Evolutionary conservation across 2,329 filamentous ascomycete species (phyloP).

Genomic region (Aspergillus floridensis): DNA sequence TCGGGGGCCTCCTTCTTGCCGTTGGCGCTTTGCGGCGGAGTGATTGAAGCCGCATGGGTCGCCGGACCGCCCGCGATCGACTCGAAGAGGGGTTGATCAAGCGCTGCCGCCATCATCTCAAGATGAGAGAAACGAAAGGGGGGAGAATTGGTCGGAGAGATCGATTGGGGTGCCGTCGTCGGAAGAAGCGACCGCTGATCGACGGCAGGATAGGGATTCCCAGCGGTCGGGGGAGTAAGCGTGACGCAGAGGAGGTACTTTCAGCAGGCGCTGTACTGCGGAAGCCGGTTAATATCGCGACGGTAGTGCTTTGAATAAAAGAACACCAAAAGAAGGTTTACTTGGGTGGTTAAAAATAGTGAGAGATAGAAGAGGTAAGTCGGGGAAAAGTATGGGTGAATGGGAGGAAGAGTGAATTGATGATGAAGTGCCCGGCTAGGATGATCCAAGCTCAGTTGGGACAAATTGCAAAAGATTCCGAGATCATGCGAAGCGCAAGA

Average conservation of each 20-base stretch:
- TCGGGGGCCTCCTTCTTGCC: conserved; percentile 45
- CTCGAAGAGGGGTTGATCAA: conserved; percentile 32
- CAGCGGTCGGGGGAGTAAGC: conserved; percentile 41
- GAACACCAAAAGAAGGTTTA: not conserved
- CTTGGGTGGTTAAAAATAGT: not conserved
- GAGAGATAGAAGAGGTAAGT: not conserved
- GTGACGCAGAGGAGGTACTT: conserved; percentile 7
- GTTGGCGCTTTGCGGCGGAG: conserved; percentile 44
- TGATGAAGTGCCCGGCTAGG: conserved; percentile 10
- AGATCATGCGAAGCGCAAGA: conserved; percentile 14
- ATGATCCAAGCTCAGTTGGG: conserved; percentile 17
- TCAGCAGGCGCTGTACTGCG: conserved; percentile 2
- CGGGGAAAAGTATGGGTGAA: not conserved
- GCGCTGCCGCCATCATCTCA: conserved; percentile 34
- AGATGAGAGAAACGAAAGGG: conserved; percentile 11
- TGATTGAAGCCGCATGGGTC: conserved; percentile 38
- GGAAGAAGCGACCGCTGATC: conserved; percentile 44
- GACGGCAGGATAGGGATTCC: conserved; percentile 39
- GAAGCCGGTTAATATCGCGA: conserved; percentile 9
- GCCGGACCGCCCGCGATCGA: conserved; percentile 24
- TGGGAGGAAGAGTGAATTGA: not conserved
- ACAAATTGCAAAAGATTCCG: conserved; percentile 14
- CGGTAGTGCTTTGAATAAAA: not conserved
- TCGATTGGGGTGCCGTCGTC: conserved; percentile 36
- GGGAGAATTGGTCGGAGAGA: conserved; percentile 9